Evolutionary conservation across 2,329 filamentous ascomycete species (phyloP).

Genomic region (Pseudopyrenochaeta lycopersici): DNA sequence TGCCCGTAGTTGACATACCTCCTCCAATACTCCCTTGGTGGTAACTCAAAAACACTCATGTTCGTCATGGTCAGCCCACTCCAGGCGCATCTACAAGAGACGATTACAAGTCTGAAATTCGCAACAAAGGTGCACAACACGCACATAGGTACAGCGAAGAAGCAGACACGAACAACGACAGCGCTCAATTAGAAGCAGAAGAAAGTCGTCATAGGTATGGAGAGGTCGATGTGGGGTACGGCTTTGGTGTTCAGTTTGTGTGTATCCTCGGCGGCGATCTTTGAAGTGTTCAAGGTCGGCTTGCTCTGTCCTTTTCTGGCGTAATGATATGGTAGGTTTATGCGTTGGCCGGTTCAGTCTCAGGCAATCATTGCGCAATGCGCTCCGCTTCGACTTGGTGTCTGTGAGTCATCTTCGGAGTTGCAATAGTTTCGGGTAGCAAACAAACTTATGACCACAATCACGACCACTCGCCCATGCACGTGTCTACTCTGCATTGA

Average conservation of each 20-base stretch:
- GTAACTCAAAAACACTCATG: slow-evolving; percentile 98
- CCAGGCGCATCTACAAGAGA: slow-evolving; percentile 90
- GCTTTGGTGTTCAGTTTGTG: slow-evolving; percentile 1
- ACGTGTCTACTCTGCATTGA: neutral
- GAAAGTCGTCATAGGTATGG: neutral
- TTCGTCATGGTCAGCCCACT: slow-evolving; percentile 97
- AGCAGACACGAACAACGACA: slow-evolving; percentile 68
- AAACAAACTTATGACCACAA: neutral
- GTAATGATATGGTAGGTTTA: neutral
- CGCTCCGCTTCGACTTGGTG: too few species aligned
- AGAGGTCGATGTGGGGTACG: neutral
- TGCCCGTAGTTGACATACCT: slow-evolving; percentile 79
- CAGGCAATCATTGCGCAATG: too few species aligned
- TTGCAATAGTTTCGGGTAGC: neutral
- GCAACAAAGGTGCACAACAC: slow-evolving; percentile 95
- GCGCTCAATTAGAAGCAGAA: neutral
- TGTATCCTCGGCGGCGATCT: slow-evolving; percentile 10
- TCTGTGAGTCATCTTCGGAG: too few species aligned
- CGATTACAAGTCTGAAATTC: slow-evolving; percentile 92
- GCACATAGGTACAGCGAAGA: slow-evolving; percentile 88
- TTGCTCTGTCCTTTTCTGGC: slow-evolving; percentile 5
- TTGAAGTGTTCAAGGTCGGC: slow-evolving; percentile 31
- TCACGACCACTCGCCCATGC: neutral
- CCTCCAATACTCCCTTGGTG: slow-evolving; percentile 91
- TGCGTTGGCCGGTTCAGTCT: too few species aligned